Evolutionary conservation across 805 yeast genomes (phyloP).

Genomic region (Spathaspora gorwiae): DNA sequence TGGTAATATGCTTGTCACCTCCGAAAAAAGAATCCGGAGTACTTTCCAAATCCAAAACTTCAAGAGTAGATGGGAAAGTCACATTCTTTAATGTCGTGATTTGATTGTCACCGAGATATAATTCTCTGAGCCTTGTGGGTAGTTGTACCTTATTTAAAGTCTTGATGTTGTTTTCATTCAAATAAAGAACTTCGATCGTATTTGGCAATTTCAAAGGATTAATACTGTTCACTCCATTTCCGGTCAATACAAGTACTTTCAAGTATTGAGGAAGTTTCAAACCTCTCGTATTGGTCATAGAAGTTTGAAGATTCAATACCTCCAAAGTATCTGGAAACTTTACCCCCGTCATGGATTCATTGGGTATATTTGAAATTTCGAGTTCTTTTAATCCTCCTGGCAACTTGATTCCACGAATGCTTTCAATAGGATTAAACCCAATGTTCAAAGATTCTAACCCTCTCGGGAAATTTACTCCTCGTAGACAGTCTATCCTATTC

Average conservation of each 20-base stretch:
- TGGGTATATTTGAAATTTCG: constrained; percentile 40
- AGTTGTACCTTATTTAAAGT: constrained; percentile 40
- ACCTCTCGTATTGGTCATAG: constrained; percentile 43
- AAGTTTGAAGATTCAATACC: constrained; percentile 36
- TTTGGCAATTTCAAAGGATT: constrained; percentile 42
- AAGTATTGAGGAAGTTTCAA: constrained; percentile 34
- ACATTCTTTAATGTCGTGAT: constrained; percentile 44
- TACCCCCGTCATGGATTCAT: constrained; percentile 44
- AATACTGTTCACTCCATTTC: constrained; percentile 41
- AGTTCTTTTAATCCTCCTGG: constrained; percentile 34
- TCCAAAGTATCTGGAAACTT: constrained; percentile 38
- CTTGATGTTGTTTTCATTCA: constrained; percentile 39
- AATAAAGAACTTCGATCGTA: constrained; percentile 31
- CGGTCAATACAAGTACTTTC: constrained; percentile 27
- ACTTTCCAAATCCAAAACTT: constrained; percentile 39
- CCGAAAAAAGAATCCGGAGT: constrained; percentile 35
- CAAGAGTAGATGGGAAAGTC: constrained; percentile 32
- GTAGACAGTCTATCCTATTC: constrained; percentile 35
- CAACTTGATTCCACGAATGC: constrained; percentile 36
- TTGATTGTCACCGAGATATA: constrained; percentile 38
- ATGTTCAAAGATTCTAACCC: constrained; percentile 25
- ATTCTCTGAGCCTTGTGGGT: constrained; percentile 30
- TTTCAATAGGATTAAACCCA: constrained; percentile 39
- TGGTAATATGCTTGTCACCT: constrained; percentile 38
- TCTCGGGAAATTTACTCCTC: constrained; percentile 35